A percentile compares a stretch with the other conserved stretches of the same genome.
phyloP scores from a whole-genome alignment of 169 alveolate genomes.

The Perkinsus chesapeaki region DNA sequence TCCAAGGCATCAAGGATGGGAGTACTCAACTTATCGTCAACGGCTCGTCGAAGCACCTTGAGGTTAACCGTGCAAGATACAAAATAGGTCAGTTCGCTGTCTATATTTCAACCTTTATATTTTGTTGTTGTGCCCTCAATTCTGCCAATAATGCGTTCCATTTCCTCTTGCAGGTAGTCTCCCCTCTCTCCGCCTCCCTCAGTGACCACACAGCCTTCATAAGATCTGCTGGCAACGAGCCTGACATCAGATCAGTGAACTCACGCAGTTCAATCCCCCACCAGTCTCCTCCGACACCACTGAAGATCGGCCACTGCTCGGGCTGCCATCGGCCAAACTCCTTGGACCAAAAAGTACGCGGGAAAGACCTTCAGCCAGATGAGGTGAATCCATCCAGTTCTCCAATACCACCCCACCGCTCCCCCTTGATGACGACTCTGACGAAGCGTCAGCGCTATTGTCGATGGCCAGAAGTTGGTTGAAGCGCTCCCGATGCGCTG shows the following conservation, averaged over 20 bases:
- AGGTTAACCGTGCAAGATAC: not conserved
- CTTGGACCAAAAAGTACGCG: no score
- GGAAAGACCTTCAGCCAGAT: no score
- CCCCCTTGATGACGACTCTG: not conserved
- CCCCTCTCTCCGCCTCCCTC: not conserved
- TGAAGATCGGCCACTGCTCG: no score
- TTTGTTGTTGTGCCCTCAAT: not conserved
- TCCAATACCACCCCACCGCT: not conserved
- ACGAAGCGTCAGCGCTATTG: not conserved
- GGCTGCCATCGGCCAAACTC: no score
- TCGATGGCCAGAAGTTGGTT: not conserved
- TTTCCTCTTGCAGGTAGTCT: not conserved
- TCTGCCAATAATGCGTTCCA: not conserved
- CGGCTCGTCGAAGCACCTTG: not conserved
- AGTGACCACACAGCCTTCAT: not conserved
- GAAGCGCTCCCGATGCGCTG: not conserved
- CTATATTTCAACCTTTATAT: not conserved
- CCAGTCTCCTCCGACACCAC: no score
- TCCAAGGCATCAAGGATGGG: not conserved
- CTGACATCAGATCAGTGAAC: no score
- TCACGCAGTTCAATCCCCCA: no score
- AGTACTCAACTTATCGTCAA: not conserved
- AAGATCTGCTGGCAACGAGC: not conserved
- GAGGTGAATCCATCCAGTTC: no score
- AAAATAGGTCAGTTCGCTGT: not conserved